Conservation (phyloP, 441 rosid species). For the Aleurites moluccanus region DNA sequence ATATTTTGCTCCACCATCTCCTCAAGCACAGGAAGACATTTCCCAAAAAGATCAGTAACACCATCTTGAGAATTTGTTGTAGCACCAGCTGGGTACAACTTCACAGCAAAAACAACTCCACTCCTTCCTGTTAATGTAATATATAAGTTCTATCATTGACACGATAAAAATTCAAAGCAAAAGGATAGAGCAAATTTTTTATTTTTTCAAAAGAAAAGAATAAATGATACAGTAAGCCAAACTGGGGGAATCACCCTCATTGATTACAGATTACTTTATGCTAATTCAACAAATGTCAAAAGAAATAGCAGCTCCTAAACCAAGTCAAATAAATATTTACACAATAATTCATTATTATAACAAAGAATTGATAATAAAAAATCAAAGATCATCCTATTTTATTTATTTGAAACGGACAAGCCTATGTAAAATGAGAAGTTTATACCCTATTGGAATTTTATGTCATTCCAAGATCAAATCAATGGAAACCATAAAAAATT, state of each 20-base stretch:
- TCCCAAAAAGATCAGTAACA: conserved; percentile 85
- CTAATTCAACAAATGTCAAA: not conserved
- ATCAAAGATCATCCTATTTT: not conserved
- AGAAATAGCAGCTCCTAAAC: not conserved
- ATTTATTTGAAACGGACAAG: not conserved
- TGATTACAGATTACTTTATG: not conserved
- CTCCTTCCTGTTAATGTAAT: conserved; percentile 56
- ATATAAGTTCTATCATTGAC: conserved; percentile 1
- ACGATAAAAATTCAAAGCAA: conserved; percentile 1
- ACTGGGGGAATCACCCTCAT: not conserved
- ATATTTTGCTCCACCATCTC: conserved; percentile 78
- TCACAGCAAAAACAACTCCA: conserved; percentile 83
- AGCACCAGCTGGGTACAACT: conserved; percentile 97
- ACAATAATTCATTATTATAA: not conserved
- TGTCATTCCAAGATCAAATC: not conserved
- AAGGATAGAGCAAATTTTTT: not conserved
- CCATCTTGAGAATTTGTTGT: conserved; percentile 96
- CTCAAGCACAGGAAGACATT: conserved; percentile 83
- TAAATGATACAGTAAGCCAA: not conserved
- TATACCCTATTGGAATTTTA: not conserved
- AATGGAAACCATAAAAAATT: not conserved
- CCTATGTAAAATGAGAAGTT: not conserved
- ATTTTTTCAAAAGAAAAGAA: not conserved
- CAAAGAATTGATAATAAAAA: not conserved
- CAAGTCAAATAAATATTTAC: not conserved